Conservation (phyloP, 768 basidiomycete genomes). For the Xerocomellus amylosporus region DNA sequence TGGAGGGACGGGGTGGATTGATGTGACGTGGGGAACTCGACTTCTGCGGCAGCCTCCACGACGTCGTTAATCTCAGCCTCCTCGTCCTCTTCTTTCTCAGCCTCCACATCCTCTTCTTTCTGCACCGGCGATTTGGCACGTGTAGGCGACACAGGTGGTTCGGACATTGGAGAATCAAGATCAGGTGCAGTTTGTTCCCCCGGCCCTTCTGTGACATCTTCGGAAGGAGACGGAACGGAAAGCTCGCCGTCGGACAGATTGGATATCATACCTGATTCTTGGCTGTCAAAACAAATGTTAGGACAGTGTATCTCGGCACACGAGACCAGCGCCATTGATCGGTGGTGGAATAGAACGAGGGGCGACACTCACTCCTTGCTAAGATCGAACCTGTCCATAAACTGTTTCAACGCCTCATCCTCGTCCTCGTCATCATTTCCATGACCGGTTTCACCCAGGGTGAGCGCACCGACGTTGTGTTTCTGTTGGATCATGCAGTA, state of each 20-base stretch:
- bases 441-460: slow-evolving; percentile 36
- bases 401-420: slow-evolving; percentile 45
- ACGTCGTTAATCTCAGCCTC: slow-evolving; percentile 22
- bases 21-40: slow-evolving; percentile 13
- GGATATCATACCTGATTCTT: slow-evolving; percentile 40
- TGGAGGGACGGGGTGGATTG: slow-evolving; percentile 18
- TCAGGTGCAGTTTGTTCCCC: slow-evolving; percentile 17
- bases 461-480: slow-evolving; percentile 42
- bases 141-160: slow-evolving; percentile 31
- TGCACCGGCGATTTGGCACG: slow-evolving; percentile 21
- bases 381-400: slow-evolving; percentile 58
- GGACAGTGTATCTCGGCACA: slow-evolving; percentile 1
- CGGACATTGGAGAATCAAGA: slow-evolving; percentile 33
- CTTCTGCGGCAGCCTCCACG: slow-evolving; percentile 8
- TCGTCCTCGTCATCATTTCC: slow-evolving; percentile 35
- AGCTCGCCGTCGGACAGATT: slow-evolving; percentile 36
- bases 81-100: slow-evolving; percentile 25
- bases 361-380: slow-evolving; percentile 42
- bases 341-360: background rate
- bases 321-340: slow-evolving; percentile 1
- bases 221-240: slow-evolving; percentile 18
- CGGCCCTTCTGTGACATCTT: slow-evolving; percentile 5
- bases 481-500: slow-evolving; percentile 60
- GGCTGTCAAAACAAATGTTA: slow-evolving; percentile 28
- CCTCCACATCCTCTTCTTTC: slow-evolving; percentile 26